Evolutionary conservation across 192 early-diverging fungal species (phyloP).

Genomic region (Chytriomyces confervae): DNA sequence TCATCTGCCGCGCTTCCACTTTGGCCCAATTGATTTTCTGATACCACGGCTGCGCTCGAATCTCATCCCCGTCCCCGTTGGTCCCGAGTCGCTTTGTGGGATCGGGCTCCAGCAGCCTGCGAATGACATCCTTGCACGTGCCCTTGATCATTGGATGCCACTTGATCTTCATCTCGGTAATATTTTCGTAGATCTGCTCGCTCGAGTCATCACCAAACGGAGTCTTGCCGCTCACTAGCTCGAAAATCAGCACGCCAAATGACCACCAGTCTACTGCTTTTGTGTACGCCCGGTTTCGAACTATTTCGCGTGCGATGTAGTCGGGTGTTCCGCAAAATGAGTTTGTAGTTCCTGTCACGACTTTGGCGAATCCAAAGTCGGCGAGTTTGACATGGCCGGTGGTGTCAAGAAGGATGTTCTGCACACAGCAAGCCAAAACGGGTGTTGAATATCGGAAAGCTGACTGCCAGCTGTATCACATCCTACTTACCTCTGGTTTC

Average conservation of each 20-base stretch:
- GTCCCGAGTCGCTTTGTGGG: slow-evolving; percentile 47
- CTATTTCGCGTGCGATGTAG: slow-evolving; percentile 92
- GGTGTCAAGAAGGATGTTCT: slow-evolving; percentile 93
- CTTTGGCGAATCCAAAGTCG: slow-evolving; percentile 96
- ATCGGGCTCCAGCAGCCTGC: slow-evolving; percentile 49
- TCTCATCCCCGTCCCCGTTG: slow-evolving; percentile 58
- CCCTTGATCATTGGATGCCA: slow-evolving; percentile 53
- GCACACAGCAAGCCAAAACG: neutral
- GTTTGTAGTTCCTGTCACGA: slow-evolving; percentile 87
- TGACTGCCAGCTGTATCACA: neutral
- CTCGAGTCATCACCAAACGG: slow-evolving; percentile 81
- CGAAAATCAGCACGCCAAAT: slow-evolving; percentile 91
- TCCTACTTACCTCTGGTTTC: slow-evolving; percentile 64
- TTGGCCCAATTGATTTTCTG: slow-evolving; percentile 65
- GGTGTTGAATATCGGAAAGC: neutral
- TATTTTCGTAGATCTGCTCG: slow-evolving; percentile 61
- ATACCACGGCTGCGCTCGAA: slow-evolving; percentile 73
- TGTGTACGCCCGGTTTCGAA: slow-evolving; percentile 85
- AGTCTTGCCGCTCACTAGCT: slow-evolving; percentile 71
- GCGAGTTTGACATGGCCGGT: slow-evolving; percentile 94
- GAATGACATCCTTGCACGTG: slow-evolving; percentile 40
- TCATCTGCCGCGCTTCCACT: slow-evolving; percentile 46
- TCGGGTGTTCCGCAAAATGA: slow-evolving; percentile 99
- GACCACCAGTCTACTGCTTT: slow-evolving; percentile 99
- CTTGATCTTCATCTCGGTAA: slow-evolving; percentile 51